phyloP scores from a whole-genome alignment of 345 rosid genomes.

The Boechera stricta region DNA sequence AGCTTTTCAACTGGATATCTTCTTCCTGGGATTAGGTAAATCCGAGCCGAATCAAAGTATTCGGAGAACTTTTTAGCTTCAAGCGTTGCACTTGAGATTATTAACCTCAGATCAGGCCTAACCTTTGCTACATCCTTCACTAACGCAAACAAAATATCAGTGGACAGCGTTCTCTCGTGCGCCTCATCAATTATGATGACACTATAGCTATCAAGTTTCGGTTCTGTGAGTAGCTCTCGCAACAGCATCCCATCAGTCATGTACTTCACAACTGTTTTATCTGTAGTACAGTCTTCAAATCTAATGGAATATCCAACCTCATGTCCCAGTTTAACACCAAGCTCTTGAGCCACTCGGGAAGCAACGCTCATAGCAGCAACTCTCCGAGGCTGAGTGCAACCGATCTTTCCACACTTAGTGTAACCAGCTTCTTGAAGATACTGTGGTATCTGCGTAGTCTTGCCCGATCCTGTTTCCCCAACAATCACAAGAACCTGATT shows the following conservation, averaged over 20 bases:
- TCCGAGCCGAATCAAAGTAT: constrained; percentile 85
- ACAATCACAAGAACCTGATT: constrained; percentile 92
- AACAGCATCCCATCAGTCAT: constrained; percentile 98
- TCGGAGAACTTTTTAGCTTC: constrained; percentile 97
- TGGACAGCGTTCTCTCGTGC: constrained; percentile 92
- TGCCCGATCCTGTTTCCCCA: constrained; percentile 97
- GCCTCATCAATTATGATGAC: constrained; percentile 95
- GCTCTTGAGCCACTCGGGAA: constrained; percentile 88
- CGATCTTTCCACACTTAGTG: constrained; percentile 82
- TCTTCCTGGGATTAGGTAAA: constrained; percentile 91
- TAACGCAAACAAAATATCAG: constrained; percentile 60
- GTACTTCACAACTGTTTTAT: constrained; percentile 81
- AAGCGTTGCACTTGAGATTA: constrained; percentile 92
- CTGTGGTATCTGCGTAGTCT: constrained; percentile 95
- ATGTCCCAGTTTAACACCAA: constrained; percentile 90
- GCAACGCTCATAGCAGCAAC: constrained; percentile 99
- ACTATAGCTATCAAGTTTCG: constrained; percentile 82
- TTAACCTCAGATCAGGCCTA: constrained; percentile 79
- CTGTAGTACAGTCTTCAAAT: constrained; percentile 95
- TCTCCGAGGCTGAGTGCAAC: constrained; percentile 94
- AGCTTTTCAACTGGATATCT: constrained; percentile 88
- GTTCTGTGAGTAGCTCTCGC: constrained; percentile 87
- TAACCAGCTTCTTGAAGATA: constrained; percentile 90
- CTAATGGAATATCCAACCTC: constrained; percentile 98
- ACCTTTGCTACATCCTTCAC: constrained; percentile 74